Percentiles rank a stretch among this genome's conserved stretches.
phyloP scores from a whole-genome alignment of 2,329 filamentous ascomycete species.

The Trichophyton schoenleinii region DNA sequence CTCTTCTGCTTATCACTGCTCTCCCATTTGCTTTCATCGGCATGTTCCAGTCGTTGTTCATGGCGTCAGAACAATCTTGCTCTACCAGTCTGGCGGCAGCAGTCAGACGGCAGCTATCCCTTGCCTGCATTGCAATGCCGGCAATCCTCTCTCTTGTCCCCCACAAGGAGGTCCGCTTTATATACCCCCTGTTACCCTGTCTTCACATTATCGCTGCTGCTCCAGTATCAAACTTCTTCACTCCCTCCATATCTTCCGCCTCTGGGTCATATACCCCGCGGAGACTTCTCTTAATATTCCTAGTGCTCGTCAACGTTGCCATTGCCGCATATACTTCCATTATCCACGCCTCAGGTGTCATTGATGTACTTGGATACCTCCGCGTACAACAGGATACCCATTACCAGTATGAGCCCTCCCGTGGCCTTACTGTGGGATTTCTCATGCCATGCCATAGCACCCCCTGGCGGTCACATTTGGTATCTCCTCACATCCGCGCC shows the following conservation, averaged over 20 bases:
- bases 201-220: constrained; percentile 69
- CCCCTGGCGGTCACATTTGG: constrained; percentile 80
- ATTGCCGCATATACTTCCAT: constrained; percentile 63
- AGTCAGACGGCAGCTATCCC: constrained; percentile 44
- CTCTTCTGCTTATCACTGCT: constrained; percentile 70
- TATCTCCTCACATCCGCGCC: constrained; percentile 60
- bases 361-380: constrained; percentile 62
- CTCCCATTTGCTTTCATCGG: constrained; percentile 63
- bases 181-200: constrained; percentile 81
- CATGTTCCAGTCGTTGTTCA: constrained; percentile 43
- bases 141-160: constrained; percentile 61
- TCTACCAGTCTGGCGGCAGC: constrained; percentile 11
- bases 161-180: constrained; percentile 95
- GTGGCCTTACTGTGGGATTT: constrained; percentile 52
- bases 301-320: constrained; percentile 54
- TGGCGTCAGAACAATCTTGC: constrained; percentile 24
- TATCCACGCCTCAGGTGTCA: constrained; percentile 67
- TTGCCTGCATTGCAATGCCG: constrained; percentile 48
- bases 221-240: constrained; percentile 54
- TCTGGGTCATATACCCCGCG: constrained; percentile 34
- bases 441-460: constrained; percentile 94
- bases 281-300: constrained; percentile 40
- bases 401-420: neutral
- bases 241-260: constrained; percentile 27
- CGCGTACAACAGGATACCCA: constrained; percentile 51